These are phyloP conservation scores for Zygoascus bituminiphila DNA, from an alignment of 805 yeast genomes.

Conservation along the genomic window DNA sequence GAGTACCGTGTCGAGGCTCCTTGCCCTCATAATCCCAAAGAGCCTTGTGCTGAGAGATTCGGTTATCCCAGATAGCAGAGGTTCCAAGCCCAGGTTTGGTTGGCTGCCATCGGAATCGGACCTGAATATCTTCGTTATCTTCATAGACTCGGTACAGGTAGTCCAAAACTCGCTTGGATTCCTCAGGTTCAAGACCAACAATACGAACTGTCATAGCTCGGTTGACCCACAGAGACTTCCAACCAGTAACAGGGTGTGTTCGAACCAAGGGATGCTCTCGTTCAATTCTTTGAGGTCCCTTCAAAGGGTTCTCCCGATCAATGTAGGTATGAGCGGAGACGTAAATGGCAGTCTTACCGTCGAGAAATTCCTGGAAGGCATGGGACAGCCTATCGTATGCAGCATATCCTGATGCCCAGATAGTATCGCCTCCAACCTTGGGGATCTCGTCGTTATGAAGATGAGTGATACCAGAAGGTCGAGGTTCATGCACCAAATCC, in stretches of 20 bases:
- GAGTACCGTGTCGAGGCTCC: conserved; percentile 38
- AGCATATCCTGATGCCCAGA: conserved; percentile 47
- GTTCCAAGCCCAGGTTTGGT: conserved; percentile 53
- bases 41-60: conserved; percentile 20
- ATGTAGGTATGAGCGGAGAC: conserved; percentile 16
- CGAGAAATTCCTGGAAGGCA: conserved; percentile 38
- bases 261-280: conserved; percentile 48
- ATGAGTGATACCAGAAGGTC: conserved; percentile 65
- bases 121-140: conserved; percentile 36
- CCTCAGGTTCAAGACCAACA: conserved; percentile 44
- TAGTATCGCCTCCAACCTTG: conserved; percentile 47
- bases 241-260: conserved; percentile 60
- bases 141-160: conserved; percentile 37
- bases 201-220: conserved; percentile 43
- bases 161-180: conserved; percentile 39
- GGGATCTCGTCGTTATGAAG: conserved; percentile 56
- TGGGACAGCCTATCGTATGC: conserved; percentile 48
- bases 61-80: conserved; percentile 59
- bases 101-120: conserved; percentile 43
- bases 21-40: conserved; percentile 19
- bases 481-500: conserved; percentile 68
- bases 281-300: conserved; percentile 19
- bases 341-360: conserved; percentile 53
- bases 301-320: conserved; percentile 23
- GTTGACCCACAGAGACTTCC: conserved; percentile 50